A percentile compares a stretch with the other conserved stretches of the same genome.
phyloP scores from a whole-genome alignment of 2,329 filamentous ascomycete species.

The Fusarium sacchari region DNA sequence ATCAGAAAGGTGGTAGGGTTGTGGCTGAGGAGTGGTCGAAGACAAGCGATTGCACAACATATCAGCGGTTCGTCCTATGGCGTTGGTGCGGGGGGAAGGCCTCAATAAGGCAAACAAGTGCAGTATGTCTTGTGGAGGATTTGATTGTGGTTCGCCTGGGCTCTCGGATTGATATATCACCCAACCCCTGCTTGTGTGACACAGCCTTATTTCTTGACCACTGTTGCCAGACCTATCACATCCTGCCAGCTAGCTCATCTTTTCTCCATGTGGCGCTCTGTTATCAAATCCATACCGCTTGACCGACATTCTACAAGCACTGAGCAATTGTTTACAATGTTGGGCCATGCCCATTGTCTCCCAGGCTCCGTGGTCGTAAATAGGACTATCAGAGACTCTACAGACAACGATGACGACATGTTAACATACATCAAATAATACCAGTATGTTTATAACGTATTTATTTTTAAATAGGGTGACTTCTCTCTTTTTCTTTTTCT shows the following conservation, averaged over 20 bases:
- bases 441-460: background rate
- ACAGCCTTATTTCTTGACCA: background rate
- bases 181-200: background rate
- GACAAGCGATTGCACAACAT: background rate
- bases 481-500: too few relatives aligned
- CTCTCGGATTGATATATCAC: background rate
- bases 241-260: background rate
- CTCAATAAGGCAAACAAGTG: background rate
- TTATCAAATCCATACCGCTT: background rate
- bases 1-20: background rate
- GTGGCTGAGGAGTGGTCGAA: background rate
- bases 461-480: too few relatives aligned
- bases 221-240: background rate
- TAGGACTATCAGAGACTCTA: background rate
- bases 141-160: background rate
- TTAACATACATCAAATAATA: background rate
- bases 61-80: background rate
- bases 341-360: background rate
- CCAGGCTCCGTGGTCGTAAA: background rate
- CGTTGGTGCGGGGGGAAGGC: background rate
- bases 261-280: background rate
- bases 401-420: background rate
- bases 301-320: background rate
- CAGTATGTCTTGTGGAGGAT: background rate
- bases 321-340: background rate